Conservation (phyloP, 768 basidiomycete species). For the Xerocomellus chrysenteron region DNA sequence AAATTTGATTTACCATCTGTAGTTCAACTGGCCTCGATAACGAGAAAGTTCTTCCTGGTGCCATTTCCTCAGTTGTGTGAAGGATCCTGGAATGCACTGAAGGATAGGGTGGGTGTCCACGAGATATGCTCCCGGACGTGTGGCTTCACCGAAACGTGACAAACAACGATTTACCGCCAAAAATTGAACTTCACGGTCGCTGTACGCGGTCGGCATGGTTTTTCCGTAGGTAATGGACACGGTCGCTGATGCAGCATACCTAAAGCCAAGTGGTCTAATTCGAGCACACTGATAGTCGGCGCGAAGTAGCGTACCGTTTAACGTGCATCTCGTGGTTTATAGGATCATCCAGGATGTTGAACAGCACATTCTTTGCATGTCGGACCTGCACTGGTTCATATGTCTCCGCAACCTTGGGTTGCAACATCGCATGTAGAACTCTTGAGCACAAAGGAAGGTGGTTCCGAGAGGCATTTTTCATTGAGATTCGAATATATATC, state of each 20-base stretch:
- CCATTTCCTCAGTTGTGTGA: slow-evolving; percentile 50
- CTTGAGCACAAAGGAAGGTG: slow-evolving; percentile 10
- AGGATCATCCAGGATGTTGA: slow-evolving; percentile 37
- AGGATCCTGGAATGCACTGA: slow-evolving; percentile 32
- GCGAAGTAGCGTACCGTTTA: slow-evolving; percentile 22
- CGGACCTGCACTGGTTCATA: slow-evolving; percentile 35
- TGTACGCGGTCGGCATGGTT: slow-evolving; percentile 36
- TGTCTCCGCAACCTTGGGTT: slow-evolving; percentile 30
- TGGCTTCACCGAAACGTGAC: slow-evolving; percentile 24
- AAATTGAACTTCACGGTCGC: slow-evolving; percentile 33
- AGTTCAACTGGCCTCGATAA: slow-evolving; percentile 32
- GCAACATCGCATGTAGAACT: slow-evolving; percentile 35
- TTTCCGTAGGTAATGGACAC: slow-evolving; percentile 42
- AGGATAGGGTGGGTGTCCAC: slow-evolving; percentile 28
- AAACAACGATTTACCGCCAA: slow-evolving; percentile 27
- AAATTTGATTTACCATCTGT: slow-evolving; percentile 24
- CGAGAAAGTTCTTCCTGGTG: slow-evolving; percentile 44
- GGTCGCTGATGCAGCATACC: slow-evolving; percentile 40
- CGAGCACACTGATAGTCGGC: neutral
- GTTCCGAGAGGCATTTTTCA: neutral
- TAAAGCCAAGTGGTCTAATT: slow-evolving; percentile 5
- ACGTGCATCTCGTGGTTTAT: slow-evolving; percentile 34
- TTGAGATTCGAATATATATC: neutral
- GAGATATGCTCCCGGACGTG: slow-evolving; percentile 27
- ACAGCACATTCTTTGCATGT: slow-evolving; percentile 33